Evolutionary conservation across 129 eudicot species (phyloP), one percentile per base, ranked within the genome.

Genomic region (Dittrichia graveolens): DNA sequence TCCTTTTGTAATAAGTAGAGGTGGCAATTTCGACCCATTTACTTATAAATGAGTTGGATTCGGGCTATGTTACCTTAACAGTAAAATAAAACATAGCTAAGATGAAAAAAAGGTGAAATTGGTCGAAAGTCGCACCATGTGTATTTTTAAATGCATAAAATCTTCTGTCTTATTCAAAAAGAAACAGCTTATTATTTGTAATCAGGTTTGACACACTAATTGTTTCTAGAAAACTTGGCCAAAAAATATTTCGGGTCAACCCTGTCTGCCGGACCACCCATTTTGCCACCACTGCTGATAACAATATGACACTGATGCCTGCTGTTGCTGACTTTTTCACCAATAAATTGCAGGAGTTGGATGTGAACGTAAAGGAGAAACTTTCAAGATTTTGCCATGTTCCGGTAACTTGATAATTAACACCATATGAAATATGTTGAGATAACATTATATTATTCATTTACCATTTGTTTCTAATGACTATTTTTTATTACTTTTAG

Each of bases 361-460:
- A 90, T 39, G 88, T 64, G 68, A 88, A 88, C 52, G 95, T 94
- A 49, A 88, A 81, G 79, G 98, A 89, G 49, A 94, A 94, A 75
- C 98, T 94, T 60, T 90, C 97, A n/a, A 85, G 94, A 73, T 90
- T 94, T 78, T 94, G 98, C 74, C 98, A 94, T 83, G 97, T 94
- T 73, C 98, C 89, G 92, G 98, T 93, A 87, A 31, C 48, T 34
- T 54, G 3, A 10, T 31, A 46, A 15, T n/a, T 40, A 6, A 6
- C 37, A 44, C 65, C 15, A 64, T 54, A 49, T 50, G 6, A 2
- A 11, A 62, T 39, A 8, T 59, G 50, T 61, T 73, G 4, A 15
- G 3, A 47, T 12, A 11, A 18, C 40, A 7, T 31, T 12, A n/a
- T 46, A 34, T 50, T 75, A 31, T 62, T 39, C 37, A 45, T 45